Evolutionary conservation across 148 eudicot genomes (phyloP).

Genomic region (Nyssa sinensis): DNA sequence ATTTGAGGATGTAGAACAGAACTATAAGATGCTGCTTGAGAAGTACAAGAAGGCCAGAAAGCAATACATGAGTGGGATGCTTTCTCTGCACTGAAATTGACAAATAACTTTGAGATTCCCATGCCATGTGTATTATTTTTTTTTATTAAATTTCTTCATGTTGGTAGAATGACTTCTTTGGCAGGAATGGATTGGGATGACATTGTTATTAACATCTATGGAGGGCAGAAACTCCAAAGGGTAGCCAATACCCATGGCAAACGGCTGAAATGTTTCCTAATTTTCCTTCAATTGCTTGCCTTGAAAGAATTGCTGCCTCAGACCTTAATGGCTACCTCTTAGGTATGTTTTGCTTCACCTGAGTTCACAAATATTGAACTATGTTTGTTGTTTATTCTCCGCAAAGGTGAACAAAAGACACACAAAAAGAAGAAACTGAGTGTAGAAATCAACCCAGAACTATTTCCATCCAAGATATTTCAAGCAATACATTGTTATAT

Average conservation of each 20-base stretch:
- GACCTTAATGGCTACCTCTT: not conserved
- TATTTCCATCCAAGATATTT: not conserved
- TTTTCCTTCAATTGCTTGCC: not conserved
- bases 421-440: not conserved
- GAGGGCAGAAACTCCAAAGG: constrained; percentile 1
- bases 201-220: not conserved
- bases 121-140: too few relatives aligned
- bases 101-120: not conserved
- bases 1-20: constrained; percentile 47
- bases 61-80: constrained; percentile 67
- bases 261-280: not conserved
- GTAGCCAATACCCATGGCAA: not conserved
- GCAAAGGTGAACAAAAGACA: not conserved
- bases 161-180: too few relatives aligned
- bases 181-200: not conserved
- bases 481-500: not conserved
- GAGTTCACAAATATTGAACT: not conserved
- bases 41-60: constrained; percentile 55
- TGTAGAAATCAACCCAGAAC: not conserved
- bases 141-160: too few relatives aligned
- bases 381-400: not conserved
- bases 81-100: constrained; percentile 52
- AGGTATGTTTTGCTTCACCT: not conserved
- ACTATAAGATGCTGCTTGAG: constrained; percentile 42
- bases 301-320: not conserved